These are phyloP conservation scores for Daedalea quercina DNA, from an alignment of 768 basidiomycete species.

Conservation along the genomic window DNA sequence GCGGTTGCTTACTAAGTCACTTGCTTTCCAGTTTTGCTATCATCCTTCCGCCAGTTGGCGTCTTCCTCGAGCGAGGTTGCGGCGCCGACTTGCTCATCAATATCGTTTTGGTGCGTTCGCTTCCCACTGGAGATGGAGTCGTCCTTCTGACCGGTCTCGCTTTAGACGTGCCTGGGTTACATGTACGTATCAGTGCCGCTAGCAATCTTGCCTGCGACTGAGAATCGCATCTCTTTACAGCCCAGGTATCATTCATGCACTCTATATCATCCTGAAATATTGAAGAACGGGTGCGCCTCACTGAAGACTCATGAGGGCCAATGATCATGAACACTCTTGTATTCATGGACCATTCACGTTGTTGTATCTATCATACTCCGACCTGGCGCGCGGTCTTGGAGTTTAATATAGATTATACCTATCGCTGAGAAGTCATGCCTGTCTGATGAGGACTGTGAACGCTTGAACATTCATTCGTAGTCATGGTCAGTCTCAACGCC, in stretches of 20 bases:
- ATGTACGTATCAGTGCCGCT: constrained; percentile 41
- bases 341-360: too few relatives aligned
- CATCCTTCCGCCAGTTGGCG: constrained; percentile 76
- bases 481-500: too few relatives aligned
- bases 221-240: constrained; percentile 32
- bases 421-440: too few relatives aligned
- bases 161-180: constrained; percentile 64
- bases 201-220: constrained; percentile 3
- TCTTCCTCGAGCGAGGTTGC: constrained; percentile 87
- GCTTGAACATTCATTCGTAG: too few relatives aligned
- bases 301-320: neutral
- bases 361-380: too few relatives aligned
- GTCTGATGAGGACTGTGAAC: too few relatives aligned
- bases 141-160: constrained; percentile 2
- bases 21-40: constrained; percentile 46
- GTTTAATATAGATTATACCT: too few relatives aligned
- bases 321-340: neutral
- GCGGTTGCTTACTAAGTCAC: neutral
- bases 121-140: neutral
- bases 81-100: constrained; percentile 72
- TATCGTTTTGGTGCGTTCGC: constrained; percentile 47
- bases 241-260: constrained; percentile 75
- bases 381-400: too few relatives aligned
- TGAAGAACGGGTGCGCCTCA: constrained; percentile 24
- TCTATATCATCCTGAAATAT: constrained; percentile 80